A percentile compares a stretch with the other conserved stretches of the same genome.
Evolutionary conservation across 139 green algal species (phyloP).

Genomic region (Coelastrella sp.): DNA sequence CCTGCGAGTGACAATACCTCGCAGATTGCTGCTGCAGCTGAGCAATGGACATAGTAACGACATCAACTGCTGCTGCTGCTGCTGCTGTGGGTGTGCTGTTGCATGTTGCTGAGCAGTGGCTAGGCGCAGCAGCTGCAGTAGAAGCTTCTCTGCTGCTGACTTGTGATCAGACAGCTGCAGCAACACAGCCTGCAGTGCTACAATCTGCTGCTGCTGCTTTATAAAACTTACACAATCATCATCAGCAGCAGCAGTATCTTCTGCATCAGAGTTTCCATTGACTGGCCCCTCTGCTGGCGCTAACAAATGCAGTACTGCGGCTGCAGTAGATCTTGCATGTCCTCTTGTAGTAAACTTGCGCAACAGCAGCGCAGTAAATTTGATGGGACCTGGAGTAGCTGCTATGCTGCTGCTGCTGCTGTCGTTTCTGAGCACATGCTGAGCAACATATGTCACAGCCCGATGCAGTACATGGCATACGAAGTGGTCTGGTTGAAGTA

Average conservation of each 20-base stretch:
- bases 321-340: conserved; percentile 23
- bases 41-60: not conserved
- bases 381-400: not conserved
- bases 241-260: not conserved
- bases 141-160: conserved; percentile 45
- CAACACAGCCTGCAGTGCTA: conserved; percentile 33
- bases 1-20: not conserved
- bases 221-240: too few species aligned
- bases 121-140: conserved; percentile 23
- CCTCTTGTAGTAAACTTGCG: conserved; percentile 34
- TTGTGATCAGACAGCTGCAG: not conserved
- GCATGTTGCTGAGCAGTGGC: conserved; percentile 12
- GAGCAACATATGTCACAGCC: conserved; percentile 44
- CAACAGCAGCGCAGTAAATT: conserved; percentile 12
- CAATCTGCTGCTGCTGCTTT: conserved; percentile 19
- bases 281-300: not conserved
- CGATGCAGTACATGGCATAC: conserved; percentile 33
- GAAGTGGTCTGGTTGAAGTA: not conserved
- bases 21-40: not conserved
- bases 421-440: not conserved
- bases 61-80: conserved; percentile 28
- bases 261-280: not conserved
- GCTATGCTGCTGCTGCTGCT: not conserved
- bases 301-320: not conserved
- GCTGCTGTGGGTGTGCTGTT: not conserved